Base-by-base conservation (phyloP, 768 basidiomycete species). In the Lyophyllum decastes region DNA sequence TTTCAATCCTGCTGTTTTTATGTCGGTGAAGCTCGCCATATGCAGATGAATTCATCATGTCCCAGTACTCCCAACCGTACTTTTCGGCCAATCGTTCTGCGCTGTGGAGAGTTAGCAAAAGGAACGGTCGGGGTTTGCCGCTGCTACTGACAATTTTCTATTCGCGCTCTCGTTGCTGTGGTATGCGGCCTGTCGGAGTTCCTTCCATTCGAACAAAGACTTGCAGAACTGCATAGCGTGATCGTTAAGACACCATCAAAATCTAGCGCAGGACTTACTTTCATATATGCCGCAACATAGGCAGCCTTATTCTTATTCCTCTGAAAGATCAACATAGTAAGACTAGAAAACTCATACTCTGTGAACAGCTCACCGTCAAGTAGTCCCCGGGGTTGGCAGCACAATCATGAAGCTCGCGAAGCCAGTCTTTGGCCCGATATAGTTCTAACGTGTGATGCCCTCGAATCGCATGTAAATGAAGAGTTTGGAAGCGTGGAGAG, bases 51-150 rank as follows among this genome's bases (percentile, higher is more conserved):
- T 70, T 69, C 33, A 80, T 30, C 22, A 88, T 67, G 59, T 84
- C 78, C 24, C 59, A 61, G 14, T 69, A 62, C 1, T 72, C 57
- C 76, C 81, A 86, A 6, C 82, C 83, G 59, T 78, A 64, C 3
- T 46, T n/a, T 0, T 45, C 12, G 0, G 81, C 80, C 25, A 78
- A 61, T 0, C 0, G 0, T 48, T 62, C 67, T 19, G 72, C 73
- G 50, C 85, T 85, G 16, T 41, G 48, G 30, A 12, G 26, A 35
- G 12, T 38, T 12, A 56, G 43, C 21, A 40, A 17, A 16, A n/a
- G 16, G 22, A 52, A 5, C 25, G 10, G 24, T 11, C 16, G 16
- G 44, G 8, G 10, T 16, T n/a, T 19, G 47, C 4, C 9, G 14
- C 26, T 8, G 14, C 26, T 8, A 65, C 66, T 52, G 41, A 74